Base-by-base conservation (phyloP, 2,329 filamentous ascomycete species). In the Neofusicoccum kwambonambiense region DNA sequence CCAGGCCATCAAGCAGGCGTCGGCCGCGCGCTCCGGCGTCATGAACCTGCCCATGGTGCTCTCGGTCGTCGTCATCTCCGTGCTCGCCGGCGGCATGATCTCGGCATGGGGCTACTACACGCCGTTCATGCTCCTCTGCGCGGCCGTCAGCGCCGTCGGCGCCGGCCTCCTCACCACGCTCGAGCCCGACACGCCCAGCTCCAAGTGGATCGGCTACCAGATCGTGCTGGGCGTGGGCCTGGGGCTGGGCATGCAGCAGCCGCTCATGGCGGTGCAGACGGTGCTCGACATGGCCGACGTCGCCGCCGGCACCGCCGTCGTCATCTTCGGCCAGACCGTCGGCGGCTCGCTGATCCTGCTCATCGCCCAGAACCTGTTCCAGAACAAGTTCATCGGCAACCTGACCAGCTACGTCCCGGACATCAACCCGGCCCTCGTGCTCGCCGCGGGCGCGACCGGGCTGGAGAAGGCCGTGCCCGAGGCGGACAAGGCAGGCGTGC, bases 341-440 rank as follows among this genome's bases (percentile, higher is more conserved):
- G 88, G 88, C 45, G 88, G 88, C 3, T 87, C 89, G 2, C 76
- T 91, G 27, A 86, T 86, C 68, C 84, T 91, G 54, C 84, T 86
- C 5, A 85, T 90, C 9, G 85, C 85, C 0, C 87, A 91, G 73
- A 86, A 87, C 19, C 82, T 90, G 51, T 90, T 91, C 78, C 84
- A 86, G 67, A 90, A 90, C 70, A 85, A 83, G 0, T 78, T 91
- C 17, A 77, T 86, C 51, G 74, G 80, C 3, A 80, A 84, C 41
- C 78, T 92, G 3, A 76, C 77, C 0, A 76, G 74, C 41, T 74
- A 78, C 44, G 80, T 77, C 1, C 76, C 77, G 0, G 72, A 70
- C 1, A 69, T 83, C 17, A 72, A 81, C 57, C 70, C 77, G 1
- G 54, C 68, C 7, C 51, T 70, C 3, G 73, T 83, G 15, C 70